Base-by-base conservation (phyloP, 2,329 filamentous ascomycete genomes). In the Aspergillus persii region DNA sequence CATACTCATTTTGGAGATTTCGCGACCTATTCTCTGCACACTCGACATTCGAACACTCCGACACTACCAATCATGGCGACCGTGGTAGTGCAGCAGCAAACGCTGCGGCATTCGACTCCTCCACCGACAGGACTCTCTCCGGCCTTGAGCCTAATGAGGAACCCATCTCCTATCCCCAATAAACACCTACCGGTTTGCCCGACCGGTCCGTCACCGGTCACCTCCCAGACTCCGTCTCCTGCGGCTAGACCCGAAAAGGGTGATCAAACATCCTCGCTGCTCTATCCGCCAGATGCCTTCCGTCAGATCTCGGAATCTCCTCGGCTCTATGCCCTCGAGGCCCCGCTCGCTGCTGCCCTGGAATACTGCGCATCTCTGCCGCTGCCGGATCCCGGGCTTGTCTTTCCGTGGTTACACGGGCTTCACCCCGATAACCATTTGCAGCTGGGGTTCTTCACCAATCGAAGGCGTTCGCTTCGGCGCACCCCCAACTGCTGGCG, bases 361-460 rank as follows among this genome's bases (percentile, higher is more conserved):
- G 87, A 96, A 64, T 86, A 93, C 68, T 80, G 87, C 60, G 85
- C 94, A 3, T 84, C 87, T 2, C 92, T 96, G 69, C 89, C 92
- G 1, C 81, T 98, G 27, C 94, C 95, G 6, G 87, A 94, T 57
- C 87, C 95, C 0, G 85, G 89, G n/a, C 83, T 87, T 61, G 91
- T 98, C 62, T 99, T 98, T 70, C 95, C 95, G 2, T 99, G 95
- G 95, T 82, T 97, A 27, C 95, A 99, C 77, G 95, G 95, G 27
- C 79, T 98, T 46, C 93, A 98, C 70, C 88, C 91, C 0, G 86
- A 89, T 61, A 99, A 99, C 71, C 87, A 91, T 61, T 84, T 96
- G 56, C 95, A 99, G 71, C 84, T 95, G 61, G 86, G 90, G 6
- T 98, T 97, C 79, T 98, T 99, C 74, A 86, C 88, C 54, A 88